These are phyloP conservation scores for Paramyrothecium roridum DNA, from an alignment of 2,329 filamentous ascomycete genomes.

Conservation along the genomic window DNA sequence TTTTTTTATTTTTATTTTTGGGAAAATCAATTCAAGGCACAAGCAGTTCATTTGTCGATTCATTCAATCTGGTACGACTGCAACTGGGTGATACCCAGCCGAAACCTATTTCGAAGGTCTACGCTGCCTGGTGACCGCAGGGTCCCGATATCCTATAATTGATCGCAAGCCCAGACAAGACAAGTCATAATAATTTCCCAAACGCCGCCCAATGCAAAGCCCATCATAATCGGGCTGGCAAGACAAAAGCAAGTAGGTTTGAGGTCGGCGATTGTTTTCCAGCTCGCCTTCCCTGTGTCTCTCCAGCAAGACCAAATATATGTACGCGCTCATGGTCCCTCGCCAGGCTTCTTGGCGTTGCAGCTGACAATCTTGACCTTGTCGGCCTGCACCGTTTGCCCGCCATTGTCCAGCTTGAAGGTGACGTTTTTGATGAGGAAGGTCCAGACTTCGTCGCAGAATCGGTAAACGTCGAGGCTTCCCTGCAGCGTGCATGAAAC, in stretches of 20 bases:
- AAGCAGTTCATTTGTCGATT: not conserved
- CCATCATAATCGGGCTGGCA: not conserved
- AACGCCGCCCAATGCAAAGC: conserved; percentile 22
- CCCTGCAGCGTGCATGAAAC: conserved; percentile 55
- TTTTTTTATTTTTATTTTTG: no score
- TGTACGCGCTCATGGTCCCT: conserved; percentile 20
- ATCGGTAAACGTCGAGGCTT: conserved; percentile 95
- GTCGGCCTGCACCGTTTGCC: conserved; percentile 72
- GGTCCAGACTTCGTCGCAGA: conserved; percentile 99
- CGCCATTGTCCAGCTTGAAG: conserved; percentile 91
- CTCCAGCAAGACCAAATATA: not conserved
- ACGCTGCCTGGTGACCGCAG: no score
- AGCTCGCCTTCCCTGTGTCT: not conserved
- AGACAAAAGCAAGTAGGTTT: not conserved
- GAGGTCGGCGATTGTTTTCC: not conserved
- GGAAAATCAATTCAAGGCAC: no score
- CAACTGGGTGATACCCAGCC: not conserved
- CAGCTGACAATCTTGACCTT: conserved; percentile 99
- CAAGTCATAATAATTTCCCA: conserved; percentile 6
- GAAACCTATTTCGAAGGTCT: no score
- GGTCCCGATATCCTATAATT: conserved; percentile 6
- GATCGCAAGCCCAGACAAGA: conserved; percentile 1
- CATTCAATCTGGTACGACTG: not conserved
- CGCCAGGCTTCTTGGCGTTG: conserved; percentile 72
- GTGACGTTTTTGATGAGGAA: conserved; percentile 98